These are phyloP conservation scores for Phyllosticta citriasiana DNA, from an alignment of 2,329 filamentous ascomycete species.

Conservation along the genomic window DNA sequence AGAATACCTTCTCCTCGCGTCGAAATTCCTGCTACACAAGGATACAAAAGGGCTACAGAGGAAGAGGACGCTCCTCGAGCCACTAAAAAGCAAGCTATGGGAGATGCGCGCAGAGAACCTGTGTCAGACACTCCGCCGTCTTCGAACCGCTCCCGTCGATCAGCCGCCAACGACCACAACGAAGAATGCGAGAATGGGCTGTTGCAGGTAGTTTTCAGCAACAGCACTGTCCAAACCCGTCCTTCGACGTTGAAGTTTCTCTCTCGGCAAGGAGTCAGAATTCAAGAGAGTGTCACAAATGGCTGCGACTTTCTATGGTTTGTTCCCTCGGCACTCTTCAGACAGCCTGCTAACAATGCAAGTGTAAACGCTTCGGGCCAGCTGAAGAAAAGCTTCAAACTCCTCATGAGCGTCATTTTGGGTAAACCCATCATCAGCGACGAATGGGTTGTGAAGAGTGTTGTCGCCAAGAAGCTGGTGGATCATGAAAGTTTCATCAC, in stretches of 20 bases:
- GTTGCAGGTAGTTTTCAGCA: slow-evolving; percentile 1
- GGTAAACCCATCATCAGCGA: slow-evolving; percentile 39
- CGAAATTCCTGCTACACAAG: not conserved
- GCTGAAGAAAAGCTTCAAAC: slow-evolving; percentile 23
- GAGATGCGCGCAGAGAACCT: too few species aligned
- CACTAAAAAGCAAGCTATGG: not conserved
- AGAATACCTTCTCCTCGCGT: not conserved
- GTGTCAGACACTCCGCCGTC: not conserved
- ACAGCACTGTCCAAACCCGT: not conserved
- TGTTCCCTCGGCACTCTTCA: not conserved
- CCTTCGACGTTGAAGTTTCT: not conserved
- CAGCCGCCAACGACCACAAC: not conserved
- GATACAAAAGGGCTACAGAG: not conserved
- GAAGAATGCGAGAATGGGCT: too few species aligned
- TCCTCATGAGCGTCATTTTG: slow-evolving; percentile 33
- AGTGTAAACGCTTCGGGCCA: not conserved
- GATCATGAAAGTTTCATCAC: slow-evolving; percentile 26
- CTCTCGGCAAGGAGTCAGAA: not conserved
- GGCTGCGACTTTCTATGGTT: slow-evolving; percentile 3
- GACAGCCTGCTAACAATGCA: not conserved
- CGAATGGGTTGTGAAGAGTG: slow-evolving; percentile 34
- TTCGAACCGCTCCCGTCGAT: not conserved
- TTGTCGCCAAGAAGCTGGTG: slow-evolving; percentile 26
- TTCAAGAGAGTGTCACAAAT: not conserved
- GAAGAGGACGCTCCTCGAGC: not conserved